Base-by-base conservation (phyloP, 257 asterid genomes). In the Ajuga chamaepitys region DNA sequence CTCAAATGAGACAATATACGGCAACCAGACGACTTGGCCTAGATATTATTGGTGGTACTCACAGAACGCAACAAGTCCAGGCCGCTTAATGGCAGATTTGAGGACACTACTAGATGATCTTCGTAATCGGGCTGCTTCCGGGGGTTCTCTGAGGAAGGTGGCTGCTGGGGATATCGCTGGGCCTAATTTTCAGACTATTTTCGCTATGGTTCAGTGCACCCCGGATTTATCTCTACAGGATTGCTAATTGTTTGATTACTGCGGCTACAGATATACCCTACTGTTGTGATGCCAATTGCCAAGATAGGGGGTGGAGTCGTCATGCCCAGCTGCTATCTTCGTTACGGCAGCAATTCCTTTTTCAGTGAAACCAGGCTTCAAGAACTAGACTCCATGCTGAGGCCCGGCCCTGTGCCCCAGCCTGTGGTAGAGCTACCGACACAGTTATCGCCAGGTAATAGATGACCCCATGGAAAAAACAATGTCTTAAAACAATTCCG, bases 171-270 rank as follows among this genome's bases (percentile, higher is more conserved):
- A 61, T 22, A 53, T 1, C 1, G 30, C 44, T 4, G 75, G 45
- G 0, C 58, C 75, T 0, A 70, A 32, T 71, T 72, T 46, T 32
- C 68, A 28, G 7, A 8, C 20, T 0, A 47, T 59, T 38, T 79
- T 12, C n/a, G 76, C 60, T 0, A 5, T 71, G 51, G 65, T 58
- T 1, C 78, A 79, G 66, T 79, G 84, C 45, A 64, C 58, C 38
- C 84, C 84, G 24, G 81, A 79, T 61, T 59, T 79, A 45, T 67
- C 74, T 5, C 2, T 66, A 0, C 25, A 58, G 0, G 66, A 79
- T 30, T 78, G 84, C 16, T 7, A 34, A 12, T 0, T 75, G 83
- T 30, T 58, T 78, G 3, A 6, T 41, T 3, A 18, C 4, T 7
- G 73, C 67, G 16, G 38, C 61, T 2, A 38, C 28, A 0, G 32